Conservation (phyloP, 2,329 filamentous ascomycete species). For the Reticulascus tulasneorum region DNA sequence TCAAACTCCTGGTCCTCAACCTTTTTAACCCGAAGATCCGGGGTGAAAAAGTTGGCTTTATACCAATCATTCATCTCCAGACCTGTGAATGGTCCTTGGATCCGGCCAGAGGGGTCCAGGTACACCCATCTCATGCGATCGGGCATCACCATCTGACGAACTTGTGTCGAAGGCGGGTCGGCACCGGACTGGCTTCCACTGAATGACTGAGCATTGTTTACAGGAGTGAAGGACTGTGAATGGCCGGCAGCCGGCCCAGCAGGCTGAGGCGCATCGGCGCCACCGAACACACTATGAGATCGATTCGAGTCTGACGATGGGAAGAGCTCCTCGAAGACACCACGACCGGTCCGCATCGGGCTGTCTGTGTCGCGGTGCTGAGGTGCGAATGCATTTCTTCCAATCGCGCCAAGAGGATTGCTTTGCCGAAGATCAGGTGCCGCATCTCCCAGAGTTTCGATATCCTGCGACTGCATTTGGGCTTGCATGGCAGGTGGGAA, state of each 20-base stretch:
- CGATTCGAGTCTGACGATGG: conserved; percentile 29
- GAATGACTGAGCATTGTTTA: conserved; percentile 30
- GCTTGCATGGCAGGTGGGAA: conserved; percentile 89
- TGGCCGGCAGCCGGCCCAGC: conserved; percentile 14
- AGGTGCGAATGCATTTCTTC: conserved; percentile 54
- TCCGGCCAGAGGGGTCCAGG: conserved; percentile 85
- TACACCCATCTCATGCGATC: conserved; percentile 99
- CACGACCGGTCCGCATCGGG: conserved; percentile 51
- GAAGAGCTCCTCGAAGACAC: conserved; percentile 54
- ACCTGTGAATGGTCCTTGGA: conserved; percentile 92
- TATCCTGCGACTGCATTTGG: conserved; percentile 75
- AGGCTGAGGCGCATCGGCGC: conserved; percentile 18
- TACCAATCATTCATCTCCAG: conserved; percentile 99
- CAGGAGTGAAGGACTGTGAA: conserved; percentile 17
- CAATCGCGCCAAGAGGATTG: conserved; percentile 64
- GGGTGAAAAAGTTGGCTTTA: conserved; percentile 95
- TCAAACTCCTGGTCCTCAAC: conserved; percentile 92
- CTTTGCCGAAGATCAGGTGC: conserved; percentile 56
- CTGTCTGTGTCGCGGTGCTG: conserved; percentile 56
- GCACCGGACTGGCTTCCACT: conserved; percentile 21
- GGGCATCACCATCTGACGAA: conserved; percentile 96
- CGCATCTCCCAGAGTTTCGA: conserved; percentile 54
- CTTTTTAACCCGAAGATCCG: conserved; percentile 91
- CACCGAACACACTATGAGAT: conserved; percentile 22
- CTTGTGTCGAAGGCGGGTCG: conserved; percentile 47